Evolutionary conservation across 805 yeast genomes (phyloP), one percentile per base, ranked within the genome.

Genomic region (Candida sphagnicola): DNA sequence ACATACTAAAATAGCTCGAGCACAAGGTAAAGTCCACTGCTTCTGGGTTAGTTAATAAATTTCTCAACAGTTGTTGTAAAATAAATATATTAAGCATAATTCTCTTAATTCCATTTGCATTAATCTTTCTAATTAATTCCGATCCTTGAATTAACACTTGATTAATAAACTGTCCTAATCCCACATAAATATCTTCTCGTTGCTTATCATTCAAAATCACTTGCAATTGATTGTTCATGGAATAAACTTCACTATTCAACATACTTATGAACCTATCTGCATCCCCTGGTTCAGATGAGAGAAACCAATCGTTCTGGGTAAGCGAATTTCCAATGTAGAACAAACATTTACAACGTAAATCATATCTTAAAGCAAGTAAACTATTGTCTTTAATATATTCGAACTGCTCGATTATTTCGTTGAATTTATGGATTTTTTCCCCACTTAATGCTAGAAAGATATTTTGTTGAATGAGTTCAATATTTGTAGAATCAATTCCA

Each of bases 11-110:
- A 61, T 78, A 84, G 12, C 63, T 53, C 3, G 80, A 62, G 1
- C 85, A 70, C 18, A 67, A 59, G 17, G 68, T 54, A 50, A 82
- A 80, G 43, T 78, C 74, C 11, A 80, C 77, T 14, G 64, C 65
- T 28, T 72, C 72, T 0, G 82, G 78, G 42, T 69, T 66, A 17
- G 57, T 53, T 53, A 76, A 70, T 24, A 82, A 69, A 42, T 75
- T 77, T 42, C 84, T 70, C 40, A 84, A 67, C 74, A 80, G 75
- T 54, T 83, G 90, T 59, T 81, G 88, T 31, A 83, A 58, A 1
- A 83, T 79, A 37, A 78, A 67, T 15, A 84, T 76, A 53, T 83
- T 83, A 47, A 78, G 65, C 42, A 77, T 61, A 43, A 84, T 62
- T 46, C 76, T 73, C 47, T 75, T 72, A 39, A 82, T 67, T 24